Base-by-base conservation (phyloP, 805 yeast species). In the Ogataea trehalophila region DNA sequence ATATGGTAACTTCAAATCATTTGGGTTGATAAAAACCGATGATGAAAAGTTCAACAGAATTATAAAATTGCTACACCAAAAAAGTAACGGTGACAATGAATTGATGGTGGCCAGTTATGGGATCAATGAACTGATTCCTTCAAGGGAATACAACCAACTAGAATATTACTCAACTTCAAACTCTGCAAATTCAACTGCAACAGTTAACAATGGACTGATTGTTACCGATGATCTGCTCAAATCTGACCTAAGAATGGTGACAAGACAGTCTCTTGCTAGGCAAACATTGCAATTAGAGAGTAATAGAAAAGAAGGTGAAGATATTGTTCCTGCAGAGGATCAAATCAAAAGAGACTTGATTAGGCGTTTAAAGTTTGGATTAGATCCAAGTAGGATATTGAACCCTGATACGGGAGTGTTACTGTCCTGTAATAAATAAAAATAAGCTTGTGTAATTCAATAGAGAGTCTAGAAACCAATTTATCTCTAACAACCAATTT, bases 301-400 rank as follows among this genome's bases (percentile, higher is more conserved):
- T 16, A 17, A 13, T 18, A 33, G 39, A 11, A 11, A 26, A 26
- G 34, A 13, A 13, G 31, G 15, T 23, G 22, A 17, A 26, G 44
- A 42, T 14, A 16, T 23, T 9, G 18, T 15, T 33, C 20, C 39
- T 13, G 37, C 16, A 13, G 33, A 37, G 5, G 15, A 17, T 6
- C 20, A 20, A 11, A n/a, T 31, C 9, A 43, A 43, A 8, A 15
- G 42, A 17, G 50, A 48, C 26, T 33, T 51, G n/a, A 5, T 44
- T n/a, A 47, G 58, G 35, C 43, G 55, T 14, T 23, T 52, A 16
- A 55, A 53, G 40, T 16, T 53, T 31, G 39, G 49, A 14, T 11
- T 51, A 33, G 58, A 55, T 37, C 56, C 56, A 5, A 46, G 43
- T 34, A 39, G 45, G 17, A 44, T 53, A n/a, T 44, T 54, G 34